These are phyloP conservation scores for bread wheat (Triticum aestivum) DNA, from an alignment of 176 grass and related monocot species.

Conservation along the genomic window DNA sequence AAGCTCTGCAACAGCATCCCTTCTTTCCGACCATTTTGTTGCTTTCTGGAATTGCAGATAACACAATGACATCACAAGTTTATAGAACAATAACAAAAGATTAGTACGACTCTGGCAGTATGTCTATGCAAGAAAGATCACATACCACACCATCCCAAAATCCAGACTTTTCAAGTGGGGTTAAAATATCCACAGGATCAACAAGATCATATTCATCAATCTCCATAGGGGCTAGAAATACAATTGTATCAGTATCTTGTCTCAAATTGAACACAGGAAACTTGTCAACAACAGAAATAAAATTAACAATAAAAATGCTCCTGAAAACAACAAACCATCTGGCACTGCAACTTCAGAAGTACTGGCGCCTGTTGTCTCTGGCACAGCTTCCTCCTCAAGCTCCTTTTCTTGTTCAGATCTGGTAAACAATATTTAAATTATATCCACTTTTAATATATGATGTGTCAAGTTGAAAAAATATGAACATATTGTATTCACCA, in stretches of 20 bases:
- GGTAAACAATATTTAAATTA: slow-evolving; percentile 35
- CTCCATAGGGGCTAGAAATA: slow-evolving; percentile 65
- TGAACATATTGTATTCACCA: not conserved
- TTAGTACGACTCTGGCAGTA: not conserved
- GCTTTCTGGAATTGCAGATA: slow-evolving; percentile 74
- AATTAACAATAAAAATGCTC: slow-evolving; percentile 9
- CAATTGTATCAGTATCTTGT: slow-evolving; percentile 25
- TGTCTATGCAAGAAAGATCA: slow-evolving; percentile 19
- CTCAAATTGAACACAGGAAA: not conserved
- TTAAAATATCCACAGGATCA: slow-evolving; percentile 98
- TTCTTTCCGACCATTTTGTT: slow-evolving; percentile 99
- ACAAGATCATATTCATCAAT: slow-evolving; percentile 99
- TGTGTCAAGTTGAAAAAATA: not conserved
- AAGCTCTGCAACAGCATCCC: slow-evolving; percentile 92
- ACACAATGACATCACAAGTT: slow-evolving; percentile 17
- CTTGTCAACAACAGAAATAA: slow-evolving; percentile 22
- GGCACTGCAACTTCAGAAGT: slow-evolving; percentile 59
- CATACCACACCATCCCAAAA: slow-evolving; percentile 99
- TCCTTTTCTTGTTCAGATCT: slow-evolving; percentile 99
- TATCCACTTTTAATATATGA: slow-evolving; percentile 1
- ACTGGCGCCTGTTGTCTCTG: slow-evolving; percentile 50
- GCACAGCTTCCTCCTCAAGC: slow-evolving; percentile 72
- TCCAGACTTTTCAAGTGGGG: slow-evolving; percentile 91
- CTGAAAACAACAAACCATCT: slow-evolving; percentile 54
- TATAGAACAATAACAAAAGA: slow-evolving; percentile 13